Percentiles rank a stretch among this genome's conserved stretches.
Evolutionary conservation across 345 rosid species (phyloP).

Genomic region (Lepidium aucheri): DNA sequence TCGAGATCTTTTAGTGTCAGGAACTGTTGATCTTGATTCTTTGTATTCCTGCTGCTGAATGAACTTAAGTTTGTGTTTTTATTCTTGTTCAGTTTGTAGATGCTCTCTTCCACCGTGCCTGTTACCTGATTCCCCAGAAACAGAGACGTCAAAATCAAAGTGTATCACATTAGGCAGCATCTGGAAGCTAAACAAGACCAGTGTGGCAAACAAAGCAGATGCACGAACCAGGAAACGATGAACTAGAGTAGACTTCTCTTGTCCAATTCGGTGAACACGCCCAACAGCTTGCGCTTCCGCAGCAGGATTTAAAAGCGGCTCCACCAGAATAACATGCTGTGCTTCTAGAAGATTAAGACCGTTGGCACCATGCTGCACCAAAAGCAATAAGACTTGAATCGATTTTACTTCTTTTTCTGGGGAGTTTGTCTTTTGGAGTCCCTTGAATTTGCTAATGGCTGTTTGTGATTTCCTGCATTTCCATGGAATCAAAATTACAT

Average conservation of each 20-base stretch:
- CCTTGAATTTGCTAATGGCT: slow-evolving; percentile 74
- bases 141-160: slow-evolving; percentile 7
- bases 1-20: slow-evolving; percentile 76
- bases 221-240: slow-evolving; percentile 78
- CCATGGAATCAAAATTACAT: slow-evolving; percentile 6
- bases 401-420: slow-evolving; percentile 28
- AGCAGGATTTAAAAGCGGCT: slow-evolving; percentile 93
- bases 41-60: slow-evolving; percentile 72
- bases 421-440: slow-evolving; percentile 20
- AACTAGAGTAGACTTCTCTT: slow-evolving; percentile 64
- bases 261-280: slow-evolving; percentile 91
- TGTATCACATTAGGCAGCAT: background rate
- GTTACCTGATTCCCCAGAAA: slow-evolving; percentile 43
- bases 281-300: slow-evolving; percentile 96
- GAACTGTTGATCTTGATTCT: slow-evolving; percentile 78
- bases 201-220: background rate
- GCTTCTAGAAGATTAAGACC: slow-evolving; percentile 97
- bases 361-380: slow-evolving; percentile 93
- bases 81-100: slow-evolving; percentile 79
- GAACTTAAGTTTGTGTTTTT: slow-evolving; percentile 47
- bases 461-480: slow-evolving; percentile 67
- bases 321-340: slow-evolving; percentile 87
- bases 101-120: slow-evolving; percentile 86
- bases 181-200: background rate
- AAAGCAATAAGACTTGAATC: slow-evolving; percentile 70